Evolutionary conservation across 331 rosid genomes (phyloP), one percentile per base, ranked within the genome.

Genomic region (Prunus yedoensis): DNA sequence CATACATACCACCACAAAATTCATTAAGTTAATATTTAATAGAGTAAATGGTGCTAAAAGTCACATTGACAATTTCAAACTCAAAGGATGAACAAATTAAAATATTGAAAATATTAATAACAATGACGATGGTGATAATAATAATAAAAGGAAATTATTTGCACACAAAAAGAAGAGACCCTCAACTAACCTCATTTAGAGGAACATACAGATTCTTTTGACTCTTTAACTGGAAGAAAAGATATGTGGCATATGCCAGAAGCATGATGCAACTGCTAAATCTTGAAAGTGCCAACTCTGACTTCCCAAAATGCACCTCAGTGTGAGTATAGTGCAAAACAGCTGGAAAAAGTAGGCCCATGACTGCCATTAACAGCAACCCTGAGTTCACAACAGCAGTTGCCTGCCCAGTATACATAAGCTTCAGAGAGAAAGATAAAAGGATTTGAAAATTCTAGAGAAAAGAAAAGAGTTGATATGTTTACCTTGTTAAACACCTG

Each of bases 191-290:
- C 97, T 89, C 98, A 10, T 76, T 74, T 30, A 84, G 57, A 54
- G 88, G 79, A 32, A 73, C 80, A 80, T 93, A 89, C 8, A 27
- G 83, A 84, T 58, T 76, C 54, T 41, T 77, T 51, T 80, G 91
- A 83, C 88, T 82, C 76, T 61, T 89, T 71, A 91, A 81, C 79
- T 91, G 98, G 86, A 88, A 93, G 81, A 89, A 93, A 53, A 91
- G 88, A 79, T 86, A 91, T 6, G 91, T 82, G 58, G 85, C 90
- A 89, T 91, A 93, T 43, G 97, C 99, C 62, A 92, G 50, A 45
- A 94, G 90, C 99, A 94, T 94, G 80, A 94, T 67, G 71, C 97
- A 91, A 81, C 97, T 91, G 80, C 93, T 94, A 85, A 94, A 94
- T 85, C 98, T 91, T 50, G 98, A 94, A 16, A 94, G 92, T 21